Conservation (phyloP, 2,329 filamentous ascomycete species). For the Trichophyton benhamiae region DNA sequence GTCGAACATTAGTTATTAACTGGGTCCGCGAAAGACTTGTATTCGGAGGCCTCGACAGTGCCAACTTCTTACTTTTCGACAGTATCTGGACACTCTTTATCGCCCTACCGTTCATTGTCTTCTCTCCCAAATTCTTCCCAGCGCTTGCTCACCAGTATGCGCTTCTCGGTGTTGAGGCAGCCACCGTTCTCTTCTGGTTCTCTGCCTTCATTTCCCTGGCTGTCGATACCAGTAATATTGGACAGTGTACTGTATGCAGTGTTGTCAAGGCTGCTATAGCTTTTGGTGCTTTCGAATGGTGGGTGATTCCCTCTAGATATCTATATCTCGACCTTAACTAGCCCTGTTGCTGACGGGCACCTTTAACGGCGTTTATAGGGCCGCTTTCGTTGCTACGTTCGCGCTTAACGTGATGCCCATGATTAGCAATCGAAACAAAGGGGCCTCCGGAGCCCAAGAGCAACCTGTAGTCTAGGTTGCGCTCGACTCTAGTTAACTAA, state of each 20-base stretch:
- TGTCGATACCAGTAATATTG: slow-evolving; percentile 47
- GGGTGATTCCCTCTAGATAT: slow-evolving; percentile 14
- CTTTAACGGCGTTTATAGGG: slow-evolving; percentile 24
- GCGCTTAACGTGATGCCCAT: slow-evolving; percentile 10
- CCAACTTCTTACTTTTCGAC: slow-evolving; percentile 72
- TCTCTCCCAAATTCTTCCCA: slow-evolving; percentile 53
- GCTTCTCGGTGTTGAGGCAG: slow-evolving; percentile 53
- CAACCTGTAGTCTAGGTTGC: slow-evolving; percentile 4
- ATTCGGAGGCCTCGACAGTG: slow-evolving; percentile 41
- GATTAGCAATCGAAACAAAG: slow-evolving; percentile 7
- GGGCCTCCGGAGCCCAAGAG: background rate
- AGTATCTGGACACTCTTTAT: slow-evolving; percentile 63
- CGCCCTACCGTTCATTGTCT: slow-evolving; percentile 53
- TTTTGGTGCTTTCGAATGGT: slow-evolving; percentile 40
- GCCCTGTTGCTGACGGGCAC: no score
- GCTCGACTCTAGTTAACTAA: background rate
- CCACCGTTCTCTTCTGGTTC: slow-evolving; percentile 85
- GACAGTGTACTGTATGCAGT: slow-evolving; percentile 47
- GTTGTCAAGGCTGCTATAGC: slow-evolving; percentile 43
- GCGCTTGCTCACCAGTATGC: slow-evolving; percentile 51
- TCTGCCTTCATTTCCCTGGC: slow-evolving; percentile 69
- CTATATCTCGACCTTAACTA: no score
- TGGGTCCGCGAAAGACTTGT: slow-evolving; percentile 29
- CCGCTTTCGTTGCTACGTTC: slow-evolving; percentile 20
- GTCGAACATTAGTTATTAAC: slow-evolving; percentile 40